Evolutionary conservation across 495 filamentous ascomycete species (phyloP).

Genomic region (Tuber melanosporum): DNA sequence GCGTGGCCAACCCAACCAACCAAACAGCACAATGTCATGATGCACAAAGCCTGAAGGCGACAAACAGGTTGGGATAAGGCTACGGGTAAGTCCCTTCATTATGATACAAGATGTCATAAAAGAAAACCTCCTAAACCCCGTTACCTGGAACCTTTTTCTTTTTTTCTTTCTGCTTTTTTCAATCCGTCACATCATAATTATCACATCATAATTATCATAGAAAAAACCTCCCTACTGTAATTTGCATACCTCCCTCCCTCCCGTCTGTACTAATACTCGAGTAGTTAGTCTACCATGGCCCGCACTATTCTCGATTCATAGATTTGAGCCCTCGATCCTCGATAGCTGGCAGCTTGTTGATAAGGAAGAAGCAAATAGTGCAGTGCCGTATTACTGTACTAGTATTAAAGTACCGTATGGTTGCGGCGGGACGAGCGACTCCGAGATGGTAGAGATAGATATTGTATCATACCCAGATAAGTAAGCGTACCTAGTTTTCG

Average conservation of each 20-base stretch:
- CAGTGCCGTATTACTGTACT: not conserved
- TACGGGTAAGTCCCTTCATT: too few species aligned
- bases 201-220: not conserved
- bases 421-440: not conserved
- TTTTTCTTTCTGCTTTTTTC: not conserved
- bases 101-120: not conserved
- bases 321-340: not conserved
- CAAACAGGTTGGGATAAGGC: not conserved
- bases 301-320: not conserved
- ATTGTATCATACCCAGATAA: too few species aligned
- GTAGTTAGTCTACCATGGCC: not conserved
- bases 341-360: not conserved
- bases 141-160: not conserved
- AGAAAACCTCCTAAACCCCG: not conserved
- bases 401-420: conserved; percentile 3
- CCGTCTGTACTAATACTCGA: not conserved
- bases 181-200: not conserved
- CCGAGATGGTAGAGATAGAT: not conserved
- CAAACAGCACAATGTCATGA: not conserved
- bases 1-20: not conserved
- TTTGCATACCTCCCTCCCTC: not conserved
- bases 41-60: not conserved
- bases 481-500: too few species aligned
- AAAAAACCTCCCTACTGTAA: not conserved
- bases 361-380: conserved; percentile 20